These are phyloP conservation scores for Fragaria nilgerrensis DNA, from an alignment of 306 rosid species.

Conservation along the genomic window DNA sequence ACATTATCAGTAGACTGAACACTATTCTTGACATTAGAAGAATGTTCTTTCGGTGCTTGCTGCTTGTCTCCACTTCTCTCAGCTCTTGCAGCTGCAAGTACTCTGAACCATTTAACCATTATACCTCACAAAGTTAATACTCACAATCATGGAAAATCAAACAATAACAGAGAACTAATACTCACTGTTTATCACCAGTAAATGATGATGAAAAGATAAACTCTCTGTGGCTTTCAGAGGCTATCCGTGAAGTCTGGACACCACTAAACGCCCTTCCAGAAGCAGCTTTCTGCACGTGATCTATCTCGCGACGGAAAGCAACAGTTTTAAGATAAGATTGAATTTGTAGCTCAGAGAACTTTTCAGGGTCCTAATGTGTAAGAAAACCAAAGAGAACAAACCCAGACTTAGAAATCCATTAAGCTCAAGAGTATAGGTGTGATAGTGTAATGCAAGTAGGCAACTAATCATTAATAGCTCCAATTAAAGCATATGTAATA, in stretches of 20 bases:
- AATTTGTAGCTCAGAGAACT: slow-evolving; percentile 95
- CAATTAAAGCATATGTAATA: not conserved
- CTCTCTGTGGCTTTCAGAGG: slow-evolving; percentile 91
- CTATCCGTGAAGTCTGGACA: slow-evolving; percentile 83
- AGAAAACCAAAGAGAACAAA: slow-evolving; percentile 34
- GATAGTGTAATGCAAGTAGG: slow-evolving; percentile 8
- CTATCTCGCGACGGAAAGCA: slow-evolving; percentile 93
- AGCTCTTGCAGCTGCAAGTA: slow-evolving; percentile 50
- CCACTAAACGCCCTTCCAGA: slow-evolving; percentile 81
- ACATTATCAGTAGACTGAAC: slow-evolving; percentile 34
- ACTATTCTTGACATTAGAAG: slow-evolving; percentile 38
- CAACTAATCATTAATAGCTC: slow-evolving; percentile 12
- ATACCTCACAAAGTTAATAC: slow-evolving; percentile 17
- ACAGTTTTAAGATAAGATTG: slow-evolving; percentile 94
- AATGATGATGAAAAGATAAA: slow-evolving; percentile 89
- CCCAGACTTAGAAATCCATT: not conserved
- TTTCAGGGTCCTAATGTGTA: slow-evolving; percentile 64
- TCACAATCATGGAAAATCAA: not conserved
- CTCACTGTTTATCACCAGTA: slow-evolving; percentile 90
- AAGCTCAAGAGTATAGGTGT: not conserved
- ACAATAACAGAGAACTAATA: slow-evolving; percentile 12
- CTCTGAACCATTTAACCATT: slow-evolving; percentile 49
- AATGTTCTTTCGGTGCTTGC: slow-evolving; percentile 29
- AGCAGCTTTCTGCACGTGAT: slow-evolving; percentile 87
- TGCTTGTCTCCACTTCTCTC: slow-evolving; percentile 48